Evolutionary conservation across 768 basidiomycete genomes (phyloP), one percentile per base, ranked within the genome.

Genomic region (Lactarius psammicola): DNA sequence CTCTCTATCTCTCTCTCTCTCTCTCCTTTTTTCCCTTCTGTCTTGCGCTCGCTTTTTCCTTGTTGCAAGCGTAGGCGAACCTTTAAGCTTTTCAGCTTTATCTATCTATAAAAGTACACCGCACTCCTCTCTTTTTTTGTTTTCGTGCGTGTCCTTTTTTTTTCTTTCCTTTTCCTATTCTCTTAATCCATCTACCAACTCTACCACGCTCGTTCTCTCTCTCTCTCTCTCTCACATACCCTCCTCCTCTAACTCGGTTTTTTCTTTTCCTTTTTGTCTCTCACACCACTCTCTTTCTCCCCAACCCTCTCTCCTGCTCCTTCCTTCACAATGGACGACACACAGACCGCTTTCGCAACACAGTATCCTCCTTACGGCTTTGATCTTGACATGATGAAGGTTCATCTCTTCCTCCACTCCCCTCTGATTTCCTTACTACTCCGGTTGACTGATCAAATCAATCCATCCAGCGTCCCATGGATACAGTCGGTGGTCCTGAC

Each of bases 311-410:
- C 62, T 63, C 71, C 44, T 59, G 63, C 56, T 61, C 55, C 59
- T 67, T 46, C 69, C 67, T 78, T 33, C 70, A 87, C 64, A 36
- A 70, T 90, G 90, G 88, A 89, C 80, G 88, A 91, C 82, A 72
- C 84, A 62, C 88, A 90, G 77, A 80, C 88, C 75, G 82, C 82
- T 58, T 90, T 89, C 75, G 84, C 85, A 68, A 76, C 79, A 62
- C 88, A 87, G 72, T 91, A 92, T 76, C 82, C 84, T 68, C 75
- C 82, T 68, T 92, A 89, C 83, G 79, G 77, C 65, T 89, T 92
- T 79, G 90, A 92, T 74, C 80, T 92, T 84, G 90, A 93, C 78
- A 92, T 93, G 90, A 92, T 92, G 90, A 93, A 93, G 89, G 91
- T 88, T 40, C 18, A 80, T 75, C 10, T 53, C 10, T 38, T 36